phyloP scores from a whole-genome alignment of 1,139 yeast genomes.

The Meyerozyma guilliermondii region DNA sequence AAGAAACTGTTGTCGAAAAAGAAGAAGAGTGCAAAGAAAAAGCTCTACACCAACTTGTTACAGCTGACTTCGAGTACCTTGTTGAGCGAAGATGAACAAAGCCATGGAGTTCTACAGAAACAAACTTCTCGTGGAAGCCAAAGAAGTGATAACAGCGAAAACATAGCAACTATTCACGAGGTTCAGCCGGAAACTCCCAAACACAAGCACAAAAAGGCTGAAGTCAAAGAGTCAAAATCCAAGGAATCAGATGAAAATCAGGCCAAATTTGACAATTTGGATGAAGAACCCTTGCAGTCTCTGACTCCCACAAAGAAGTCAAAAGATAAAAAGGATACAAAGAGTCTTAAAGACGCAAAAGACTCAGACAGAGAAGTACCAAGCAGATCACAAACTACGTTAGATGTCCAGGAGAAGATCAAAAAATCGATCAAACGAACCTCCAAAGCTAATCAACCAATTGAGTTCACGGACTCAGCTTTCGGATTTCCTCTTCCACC shows the following conservation, averaged over 20 bases:
- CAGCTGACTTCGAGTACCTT: background rate
- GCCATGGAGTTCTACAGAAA: background rate
- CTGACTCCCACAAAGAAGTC: slow-evolving; percentile 3
- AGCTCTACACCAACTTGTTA: background rate
- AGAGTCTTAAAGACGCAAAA: background rate
- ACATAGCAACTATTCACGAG: background rate
- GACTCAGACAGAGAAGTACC: slow-evolving; percentile 3
- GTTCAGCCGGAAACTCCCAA: background rate
- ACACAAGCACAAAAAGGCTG: background rate
- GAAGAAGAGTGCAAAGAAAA: slow-evolving; percentile 6
- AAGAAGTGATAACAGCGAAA: background rate
- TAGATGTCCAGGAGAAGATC: slow-evolving; percentile 43
- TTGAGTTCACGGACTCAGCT: slow-evolving; percentile 74
- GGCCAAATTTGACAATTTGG: background rate
- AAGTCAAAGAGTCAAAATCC: slow-evolving; percentile 7
- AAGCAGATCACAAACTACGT: slow-evolving; percentile 31
- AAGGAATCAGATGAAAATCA: background rate
- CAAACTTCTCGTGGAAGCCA: background rate
- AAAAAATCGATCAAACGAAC: slow-evolving; percentile 40
- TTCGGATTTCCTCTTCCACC: slow-evolving; percentile 86
- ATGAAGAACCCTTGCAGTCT: slow-evolving; percentile 6
- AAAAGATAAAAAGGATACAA: slow-evolving; percentile 6
- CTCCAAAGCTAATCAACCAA: slow-evolving; percentile 59
- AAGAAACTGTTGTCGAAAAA: slow-evolving; percentile 10
- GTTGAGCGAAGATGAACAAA: background rate